Percentiles rank a stretch among this genome's conserved stretches.
These are phyloP conservation scores for Orbilia javanica DNA, from an alignment of 2,329 filamentous ascomycete genomes.

Conservation along the genomic window DNA sequence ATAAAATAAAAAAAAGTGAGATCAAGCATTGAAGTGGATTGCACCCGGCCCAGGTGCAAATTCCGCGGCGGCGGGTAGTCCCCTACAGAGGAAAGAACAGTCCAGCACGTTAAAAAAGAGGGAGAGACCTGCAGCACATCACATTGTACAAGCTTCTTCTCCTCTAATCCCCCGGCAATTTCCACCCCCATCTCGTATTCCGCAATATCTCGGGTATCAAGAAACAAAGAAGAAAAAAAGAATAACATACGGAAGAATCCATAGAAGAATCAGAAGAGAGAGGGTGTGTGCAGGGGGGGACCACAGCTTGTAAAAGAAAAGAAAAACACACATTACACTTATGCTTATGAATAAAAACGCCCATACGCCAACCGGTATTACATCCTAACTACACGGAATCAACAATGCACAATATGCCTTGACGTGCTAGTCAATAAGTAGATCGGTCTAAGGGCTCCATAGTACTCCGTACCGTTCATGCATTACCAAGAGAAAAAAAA, in stretches of 20 bases:
- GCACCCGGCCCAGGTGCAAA: background rate
- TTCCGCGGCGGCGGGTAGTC: background rate
- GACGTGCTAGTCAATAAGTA: background rate
- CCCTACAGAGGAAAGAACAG: background rate
- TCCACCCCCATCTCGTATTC: slow-evolving; percentile 21
- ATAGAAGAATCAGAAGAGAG: background rate
- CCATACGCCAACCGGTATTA: no score
- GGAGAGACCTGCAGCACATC: background rate
- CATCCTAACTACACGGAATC: background rate
- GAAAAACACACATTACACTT: no score
- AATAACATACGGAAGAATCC: slow-evolving; percentile 1
- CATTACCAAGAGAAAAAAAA: background rate
- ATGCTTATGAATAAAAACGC: background rate
- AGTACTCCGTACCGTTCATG: background rate
- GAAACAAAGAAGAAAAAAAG: background rate
- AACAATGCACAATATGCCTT: background rate
- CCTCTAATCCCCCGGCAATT: slow-evolving; percentile 18
- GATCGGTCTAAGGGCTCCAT: slow-evolving; percentile 3
- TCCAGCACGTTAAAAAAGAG: background rate
- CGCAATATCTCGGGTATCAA: slow-evolving; percentile 19
- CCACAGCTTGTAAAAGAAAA: background rate
- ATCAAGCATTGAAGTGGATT: background rate
- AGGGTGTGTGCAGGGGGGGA: no score
- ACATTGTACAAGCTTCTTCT: background rate
- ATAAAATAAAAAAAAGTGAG: background rate